Base-by-base conservation (phyloP, 306 rosid species). In the Glycine tomentella region DNA sequence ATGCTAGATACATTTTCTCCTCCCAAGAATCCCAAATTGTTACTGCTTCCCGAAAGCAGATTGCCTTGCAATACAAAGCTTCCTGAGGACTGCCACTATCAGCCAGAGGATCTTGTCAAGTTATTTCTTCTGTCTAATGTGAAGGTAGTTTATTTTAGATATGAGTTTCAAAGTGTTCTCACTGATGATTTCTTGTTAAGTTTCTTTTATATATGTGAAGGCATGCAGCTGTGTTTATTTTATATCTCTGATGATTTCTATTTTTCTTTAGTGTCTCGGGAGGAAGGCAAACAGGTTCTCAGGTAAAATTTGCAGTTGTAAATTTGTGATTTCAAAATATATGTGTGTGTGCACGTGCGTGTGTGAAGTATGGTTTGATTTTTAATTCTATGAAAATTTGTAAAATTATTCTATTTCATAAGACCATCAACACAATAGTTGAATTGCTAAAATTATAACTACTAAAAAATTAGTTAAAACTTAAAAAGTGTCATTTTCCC, bases 51-150 rank as follows among this genome's bases (percentile, higher is more conserved):
- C 38, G 90, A 88, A 72, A 95, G 86, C 86, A 87, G 90, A 82
- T 76, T 82, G 53, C 86, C 84, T 64, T 84, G 87, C 85, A 91
- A 83, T 70, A 93, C 93, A 53, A 95, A 87, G 85, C 99, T 95
- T 77, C 99, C 99, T 16, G 99, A 95, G 90, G 99, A 95, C 86
- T 95, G 97, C 89, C 98, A 95, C 84, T 93, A 93, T 87, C 91
- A 95, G 80, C 99, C 98, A 20, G 98, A 95, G 86, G 79, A 88
- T 84, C 97, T 95, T 74, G 89, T 95, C 68, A 95, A 88, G 86
- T 80, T 95, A 83, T 95, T 95, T 87, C 94, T 95, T 80, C 87
- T 91, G 55, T 97, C 99, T 67, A 86, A 82, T 76, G 89, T 93
- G 73, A 93, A 90, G 98, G 98, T 95, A 86, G 44, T 80, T 77